These are phyloP conservation scores for Xylaria curta DNA, from an alignment of 495 filamentous ascomycete genomes.

Conservation along the genomic window DNA sequence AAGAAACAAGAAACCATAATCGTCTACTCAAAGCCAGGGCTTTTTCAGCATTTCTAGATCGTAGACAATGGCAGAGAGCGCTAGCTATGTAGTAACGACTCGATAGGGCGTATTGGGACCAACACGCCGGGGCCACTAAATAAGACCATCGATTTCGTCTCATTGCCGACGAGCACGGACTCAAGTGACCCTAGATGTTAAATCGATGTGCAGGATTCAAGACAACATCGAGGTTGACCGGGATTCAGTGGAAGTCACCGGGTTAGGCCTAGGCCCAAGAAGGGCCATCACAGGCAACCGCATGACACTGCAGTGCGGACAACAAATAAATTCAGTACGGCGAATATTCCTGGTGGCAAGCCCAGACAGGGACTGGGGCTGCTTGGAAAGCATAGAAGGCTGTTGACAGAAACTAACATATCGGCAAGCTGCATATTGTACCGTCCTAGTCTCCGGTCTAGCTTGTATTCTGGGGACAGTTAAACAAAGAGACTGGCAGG, in stretches of 20 bases:
- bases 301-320: constrained; percentile 52
- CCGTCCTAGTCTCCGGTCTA: constrained; percentile 46
- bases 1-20: constrained; percentile 8
- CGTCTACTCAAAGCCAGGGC: constrained; percentile 20
- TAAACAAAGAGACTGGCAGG: constrained; percentile 52
- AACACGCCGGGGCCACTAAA: constrained; percentile 31
- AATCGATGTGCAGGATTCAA: constrained; percentile 36
- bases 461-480: constrained; percentile 43
- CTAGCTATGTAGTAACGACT: constrained; percentile 26
- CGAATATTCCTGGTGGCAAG: constrained; percentile 49
- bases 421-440: constrained; percentile 61
- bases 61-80: constrained; percentile 29
- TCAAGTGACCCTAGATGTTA: constrained; percentile 36
- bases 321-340: constrained; percentile 58
- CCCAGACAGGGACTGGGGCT: constrained; percentile 54
- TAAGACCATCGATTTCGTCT: constrained; percentile 37
- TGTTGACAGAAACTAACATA: constrained; percentile 52
- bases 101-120: constrained; percentile 33
- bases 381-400: constrained; percentile 48
- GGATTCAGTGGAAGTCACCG: constrained; percentile 49
- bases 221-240: constrained; percentile 50
- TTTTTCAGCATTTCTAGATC: constrained; percentile 25
- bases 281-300: constrained; percentile 49
- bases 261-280: constrained; percentile 45
- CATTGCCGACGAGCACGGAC: constrained; percentile 35